Evolutionary conservation across 805 yeast genomes (phyloP).

Genomic region (Pichia deserticola): DNA sequence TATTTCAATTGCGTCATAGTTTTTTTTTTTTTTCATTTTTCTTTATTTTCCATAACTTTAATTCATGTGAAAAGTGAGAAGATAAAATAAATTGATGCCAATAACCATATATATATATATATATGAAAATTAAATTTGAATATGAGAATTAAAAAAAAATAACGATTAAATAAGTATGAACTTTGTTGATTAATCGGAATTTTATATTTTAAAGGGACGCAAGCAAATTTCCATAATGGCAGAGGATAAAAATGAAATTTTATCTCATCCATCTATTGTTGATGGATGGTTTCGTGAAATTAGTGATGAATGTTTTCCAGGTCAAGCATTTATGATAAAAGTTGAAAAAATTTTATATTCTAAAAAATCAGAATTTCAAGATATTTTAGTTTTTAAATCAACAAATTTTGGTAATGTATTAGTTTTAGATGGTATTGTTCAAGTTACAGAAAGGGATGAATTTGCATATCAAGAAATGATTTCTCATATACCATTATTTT

Average conservation of each 20-base stretch:
- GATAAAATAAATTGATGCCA: too few species aligned
- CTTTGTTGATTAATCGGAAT: too few species aligned
- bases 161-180: too few species aligned
- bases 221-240: not conserved
- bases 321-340: constrained; percentile 70
- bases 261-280: constrained; percentile 42
- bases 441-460: constrained; percentile 88
- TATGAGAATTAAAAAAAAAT: too few species aligned
- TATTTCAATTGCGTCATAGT: too few species aligned
- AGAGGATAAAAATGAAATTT: not conserved
- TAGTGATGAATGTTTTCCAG: constrained; percentile 69
- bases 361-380: constrained; percentile 68
- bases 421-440: constrained; percentile 84
- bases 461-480: constrained; percentile 93
- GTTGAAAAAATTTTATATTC: constrained; percentile 61
- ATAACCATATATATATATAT: too few species aligned
- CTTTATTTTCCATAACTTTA: not conserved
- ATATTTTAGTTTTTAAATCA: constrained; percentile 71
- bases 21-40: not conserved
- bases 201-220: too few species aligned
- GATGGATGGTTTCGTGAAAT: constrained; percentile 82
- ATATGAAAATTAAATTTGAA: too few species aligned
- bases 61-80: too few species aligned
- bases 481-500: constrained; percentile 70
- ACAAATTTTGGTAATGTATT: constrained; percentile 77